phyloP scores from a whole-genome alignment of 2,329 filamentous ascomycete genomes.

The Fusarium nurragi region DNA sequence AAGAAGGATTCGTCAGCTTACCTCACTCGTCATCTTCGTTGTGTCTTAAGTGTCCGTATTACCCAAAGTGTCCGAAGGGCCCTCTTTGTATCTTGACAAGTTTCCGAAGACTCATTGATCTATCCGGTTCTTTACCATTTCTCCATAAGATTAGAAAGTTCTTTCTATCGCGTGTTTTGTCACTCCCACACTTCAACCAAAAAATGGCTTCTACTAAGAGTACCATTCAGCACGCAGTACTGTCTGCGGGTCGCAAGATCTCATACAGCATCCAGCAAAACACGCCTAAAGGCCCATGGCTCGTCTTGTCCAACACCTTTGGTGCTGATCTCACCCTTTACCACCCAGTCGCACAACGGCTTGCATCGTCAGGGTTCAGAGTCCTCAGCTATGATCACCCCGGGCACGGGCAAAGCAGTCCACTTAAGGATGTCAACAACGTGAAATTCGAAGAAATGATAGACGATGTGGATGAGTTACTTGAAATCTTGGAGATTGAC shows the following conservation, averaged over 20 bases:
- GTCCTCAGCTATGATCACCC: conserved; percentile 14
- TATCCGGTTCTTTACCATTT: too few relatives aligned
- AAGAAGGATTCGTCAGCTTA: too few relatives aligned
- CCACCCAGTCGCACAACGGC: neutral
- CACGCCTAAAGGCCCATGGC: neutral
- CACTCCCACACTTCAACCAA: too few relatives aligned
- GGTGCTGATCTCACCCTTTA: conserved; percentile 1
- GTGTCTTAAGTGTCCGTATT: too few relatives aligned
- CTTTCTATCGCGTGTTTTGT: too few relatives aligned
- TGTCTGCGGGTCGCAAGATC: neutral
- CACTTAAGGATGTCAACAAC: neutral
- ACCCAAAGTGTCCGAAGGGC: too few relatives aligned
- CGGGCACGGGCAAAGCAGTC: neutral
- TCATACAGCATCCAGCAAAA: neutral
- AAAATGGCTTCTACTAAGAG: neutral
- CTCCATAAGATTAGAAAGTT: too few relatives aligned
- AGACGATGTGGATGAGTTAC: neutral
- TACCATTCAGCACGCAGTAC: neutral
- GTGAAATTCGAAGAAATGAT: neutral
- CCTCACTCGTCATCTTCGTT: too few relatives aligned
- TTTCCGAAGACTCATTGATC: too few relatives aligned
- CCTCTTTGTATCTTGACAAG: too few relatives aligned
- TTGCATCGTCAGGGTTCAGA: neutral
- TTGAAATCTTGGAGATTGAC: neutral
- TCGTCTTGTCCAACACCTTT: conserved; percentile 2